These are phyloP conservation scores for Ganoderma sp. DNA, from an alignment of 1,284 basidiomycete genomes.

Conservation along the genomic window DNA sequence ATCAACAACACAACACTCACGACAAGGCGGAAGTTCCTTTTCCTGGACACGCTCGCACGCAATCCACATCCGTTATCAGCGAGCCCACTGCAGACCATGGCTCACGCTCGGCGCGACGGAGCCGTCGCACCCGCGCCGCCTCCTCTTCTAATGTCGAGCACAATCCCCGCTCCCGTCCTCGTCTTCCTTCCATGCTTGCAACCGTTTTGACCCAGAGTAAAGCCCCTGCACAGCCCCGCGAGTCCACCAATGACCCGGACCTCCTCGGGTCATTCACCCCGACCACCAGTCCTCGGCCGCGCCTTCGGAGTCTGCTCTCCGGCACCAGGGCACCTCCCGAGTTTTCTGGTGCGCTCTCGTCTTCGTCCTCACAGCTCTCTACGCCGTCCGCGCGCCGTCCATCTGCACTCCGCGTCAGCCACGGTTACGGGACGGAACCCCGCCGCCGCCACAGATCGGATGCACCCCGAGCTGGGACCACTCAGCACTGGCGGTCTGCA, in stretches of 20 bases:
- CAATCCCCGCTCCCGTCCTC: slow-evolving; percentile 12
- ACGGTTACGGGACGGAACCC: background rate
- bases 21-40: slow-evolving; percentile 6
- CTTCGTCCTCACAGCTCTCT: slow-evolving; percentile 7
- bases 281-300: slow-evolving; percentile 37
- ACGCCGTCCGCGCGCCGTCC: slow-evolving; percentile 11
- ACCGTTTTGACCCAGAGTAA: slow-evolving; percentile 26
- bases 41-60: slow-evolving; percentile 16
- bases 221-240: slow-evolving; percentile 29
- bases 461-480: slow-evolving; percentile 7
- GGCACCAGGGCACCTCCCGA: slow-evolving; percentile 2
- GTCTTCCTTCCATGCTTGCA: slow-evolving; percentile 31
- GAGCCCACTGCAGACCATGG: slow-evolving; percentile 14
- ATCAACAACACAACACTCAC: slow-evolving; percentile 3
- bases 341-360: slow-evolving; percentile 17
- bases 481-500: background rate
- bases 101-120: background rate
- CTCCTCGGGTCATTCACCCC: slow-evolving; percentile 40
- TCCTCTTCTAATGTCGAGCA: slow-evolving; percentile 19
- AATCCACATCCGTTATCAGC: slow-evolving; percentile 23
- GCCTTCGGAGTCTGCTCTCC: slow-evolving; percentile 35
- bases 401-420: background rate
- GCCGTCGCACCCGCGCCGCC: slow-evolving; percentile 20
- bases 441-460: slow-evolving; percentile 16
- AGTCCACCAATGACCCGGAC: slow-evolving; percentile 30